phyloP scores from a whole-genome alignment of 1,284 basidiomycete species.

The Puccinia novopanici region DNA sequence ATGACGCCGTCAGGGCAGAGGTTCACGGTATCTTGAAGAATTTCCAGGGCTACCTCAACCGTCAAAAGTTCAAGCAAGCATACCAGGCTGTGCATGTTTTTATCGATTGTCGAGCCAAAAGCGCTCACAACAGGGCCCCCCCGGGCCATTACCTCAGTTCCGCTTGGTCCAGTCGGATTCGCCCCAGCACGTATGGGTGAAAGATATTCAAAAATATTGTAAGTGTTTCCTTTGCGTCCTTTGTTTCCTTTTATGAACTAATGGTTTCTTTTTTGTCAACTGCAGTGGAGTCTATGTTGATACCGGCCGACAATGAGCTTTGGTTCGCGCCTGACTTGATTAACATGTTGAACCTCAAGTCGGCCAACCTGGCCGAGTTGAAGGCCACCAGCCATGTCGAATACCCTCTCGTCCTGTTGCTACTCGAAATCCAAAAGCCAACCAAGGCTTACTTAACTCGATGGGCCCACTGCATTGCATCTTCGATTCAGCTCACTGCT shows the following conservation, averaged over 20 bases:
- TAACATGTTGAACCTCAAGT: no score
- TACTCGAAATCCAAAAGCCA: constrained; percentile 10
- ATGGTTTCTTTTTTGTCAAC: no score
- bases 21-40: constrained; percentile 21
- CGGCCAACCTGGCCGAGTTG: no score
- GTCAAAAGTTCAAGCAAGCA: constrained; percentile 8
- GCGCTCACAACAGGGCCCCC: background rate
- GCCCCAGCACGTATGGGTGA: background rate
- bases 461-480: constrained; percentile 17
- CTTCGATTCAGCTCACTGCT: no score
- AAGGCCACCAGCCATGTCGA: constrained; percentile 9
- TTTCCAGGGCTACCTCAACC: constrained; percentile 9
- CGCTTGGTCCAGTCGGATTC: constrained; percentile 1
- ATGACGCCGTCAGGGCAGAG: no score
- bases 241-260: no score
- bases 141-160: constrained; percentile 10
- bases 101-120: constrained; percentile 8
- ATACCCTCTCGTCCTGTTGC: background rate
- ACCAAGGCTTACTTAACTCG: background rate
- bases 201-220: constrained; percentile 25
- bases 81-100: background rate
- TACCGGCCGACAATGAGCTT: no score
- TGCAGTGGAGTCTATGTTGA: no score
- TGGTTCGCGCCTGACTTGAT: no score
- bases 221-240: no score